Conservation (phyloP, 2,329 filamentous ascomycete genomes). For the Fusarium miscanthi region DNA sequence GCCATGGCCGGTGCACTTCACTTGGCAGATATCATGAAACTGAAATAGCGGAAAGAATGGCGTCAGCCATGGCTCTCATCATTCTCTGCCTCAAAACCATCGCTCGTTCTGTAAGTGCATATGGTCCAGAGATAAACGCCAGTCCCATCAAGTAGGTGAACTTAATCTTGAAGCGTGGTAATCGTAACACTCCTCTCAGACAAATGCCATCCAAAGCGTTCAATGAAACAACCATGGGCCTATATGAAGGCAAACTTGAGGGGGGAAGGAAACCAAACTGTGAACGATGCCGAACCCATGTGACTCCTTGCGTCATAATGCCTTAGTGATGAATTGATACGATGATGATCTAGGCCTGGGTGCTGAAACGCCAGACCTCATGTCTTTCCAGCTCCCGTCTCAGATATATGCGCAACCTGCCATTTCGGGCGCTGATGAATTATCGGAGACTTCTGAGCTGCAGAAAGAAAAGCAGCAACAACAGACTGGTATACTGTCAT, state of each 20-base stretch:
- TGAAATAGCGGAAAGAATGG: not conserved
- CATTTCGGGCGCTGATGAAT: not conserved
- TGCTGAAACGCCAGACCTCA: not conserved
- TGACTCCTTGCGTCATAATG: not conserved
- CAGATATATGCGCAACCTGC: not conserved
- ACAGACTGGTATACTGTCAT: conserved; percentile 29
- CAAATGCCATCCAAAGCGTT: conserved; percentile 8
- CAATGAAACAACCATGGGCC: not conserved
- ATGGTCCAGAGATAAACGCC: conserved; percentile 30
- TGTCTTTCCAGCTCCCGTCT: not conserved
- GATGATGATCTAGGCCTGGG: not conserved
- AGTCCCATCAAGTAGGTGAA: not conserved
- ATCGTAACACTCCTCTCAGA: conserved; percentile 7
- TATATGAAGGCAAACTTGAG: not conserved
- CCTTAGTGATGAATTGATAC: not conserved
- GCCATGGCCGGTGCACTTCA: not conserved
- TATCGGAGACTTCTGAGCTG: not conserved
- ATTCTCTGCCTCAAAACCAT: not conserved
- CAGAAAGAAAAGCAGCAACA: conserved; percentile 5
- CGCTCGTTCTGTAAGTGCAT: not conserved
- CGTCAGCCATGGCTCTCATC: not conserved
- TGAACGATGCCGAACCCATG: not conserved
- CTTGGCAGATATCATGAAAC: conserved; percentile 1
- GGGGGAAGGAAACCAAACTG: not conserved
- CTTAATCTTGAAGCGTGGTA: not conserved